Evolutionary conservation across 129 eudicot species (phyloP), one percentile per base, ranked within the genome.

Genomic region (Lactuca saligna): DNA sequence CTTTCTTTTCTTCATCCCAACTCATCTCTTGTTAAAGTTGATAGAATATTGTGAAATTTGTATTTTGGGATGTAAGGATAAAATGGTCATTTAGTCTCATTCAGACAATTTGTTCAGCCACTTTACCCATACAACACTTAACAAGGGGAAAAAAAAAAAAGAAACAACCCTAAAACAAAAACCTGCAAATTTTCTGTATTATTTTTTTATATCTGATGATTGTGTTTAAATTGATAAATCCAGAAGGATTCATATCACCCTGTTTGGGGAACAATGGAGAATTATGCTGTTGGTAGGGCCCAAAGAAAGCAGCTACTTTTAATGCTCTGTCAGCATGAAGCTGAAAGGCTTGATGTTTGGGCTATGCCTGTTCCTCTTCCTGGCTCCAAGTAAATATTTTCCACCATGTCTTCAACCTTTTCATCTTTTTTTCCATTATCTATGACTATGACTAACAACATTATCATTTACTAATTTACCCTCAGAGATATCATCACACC

Each of bases 261-360:
- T 25, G 85, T 93, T 56, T 93, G 99, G 99, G 99, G 99, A 61
- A 81, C 74, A 41, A 78, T 93, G 88, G 97, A 85, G 69, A 87
- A 85, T 71, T 79, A 83, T 66, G 72, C 78, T 63, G 75, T 76
- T 77, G 95, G 89, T 38, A 81, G 97, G 66, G 97, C 85, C 74
- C 89, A 89, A 78, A 77, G 99, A 80, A 89, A 81, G 88, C 99
- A 85, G 78, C 73, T 93, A 34, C 97, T 93, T 75, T 68, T 89
- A 77, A 85, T 93, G 99, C 78, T 93, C 48, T 89, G 99, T 81
- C 99, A 93, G 78, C 90, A 85, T 55, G 99, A 93, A 70, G 92
- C 95, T 63, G 97, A 93, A 65, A 83, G 99, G 71, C 99, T 93
- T 77, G 99, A 93, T 61, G 97, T 93, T 69, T 93, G 99, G 99